These are phyloP conservation scores for Colletotrichum cordylinicola DNA, from an alignment of 2,329 filamentous ascomycete genomes.

Conservation along the genomic window DNA sequence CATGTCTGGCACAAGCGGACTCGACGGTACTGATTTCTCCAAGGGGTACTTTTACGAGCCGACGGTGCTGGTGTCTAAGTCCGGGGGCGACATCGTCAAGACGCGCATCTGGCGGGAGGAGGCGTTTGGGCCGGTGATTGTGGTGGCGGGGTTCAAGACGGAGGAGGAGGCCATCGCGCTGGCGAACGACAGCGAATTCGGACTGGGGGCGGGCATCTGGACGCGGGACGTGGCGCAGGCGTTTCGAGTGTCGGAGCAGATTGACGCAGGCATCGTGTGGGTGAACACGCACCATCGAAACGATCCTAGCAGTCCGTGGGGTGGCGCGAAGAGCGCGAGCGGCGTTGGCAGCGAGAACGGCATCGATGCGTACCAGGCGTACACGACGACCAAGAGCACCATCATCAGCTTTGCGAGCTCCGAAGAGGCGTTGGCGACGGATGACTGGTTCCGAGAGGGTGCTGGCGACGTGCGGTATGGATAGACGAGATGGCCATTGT, in stretches of 20 bases:
- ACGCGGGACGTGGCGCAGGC: conserved; percentile 77
- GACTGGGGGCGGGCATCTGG: conserved; percentile 79
- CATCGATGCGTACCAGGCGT: conserved; percentile 65
- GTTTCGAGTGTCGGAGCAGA: conserved; percentile 72
- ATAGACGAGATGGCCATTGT: conserved; percentile 30
- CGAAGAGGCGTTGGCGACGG: conserved; percentile 55
- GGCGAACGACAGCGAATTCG: conserved; percentile 78
- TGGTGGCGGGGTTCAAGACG: conserved; percentile 76
- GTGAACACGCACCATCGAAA: conserved; percentile 72
- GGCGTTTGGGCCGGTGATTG: conserved; percentile 82
- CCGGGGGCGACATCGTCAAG: conserved; percentile 65
- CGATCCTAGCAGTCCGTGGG: conserved; percentile 75
- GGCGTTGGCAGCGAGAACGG: conserved; percentile 79
- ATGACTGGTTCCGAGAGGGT: conserved; percentile 74
- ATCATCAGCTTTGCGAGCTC: conserved; percentile 71
- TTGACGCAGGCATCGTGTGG: conserved; percentile 70
- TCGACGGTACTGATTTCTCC: conserved; percentile 58
- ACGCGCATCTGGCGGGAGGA: conserved; percentile 81
- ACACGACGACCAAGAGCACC: conserved; percentile 68
- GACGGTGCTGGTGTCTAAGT: conserved; percentile 68
- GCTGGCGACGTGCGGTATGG: conserved; percentile 65
- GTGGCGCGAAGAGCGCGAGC: conserved; percentile 64
- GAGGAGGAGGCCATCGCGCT: conserved; percentile 74
- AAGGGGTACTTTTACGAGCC: conserved; percentile 80
- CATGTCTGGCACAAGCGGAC: conserved; percentile 49